Evolutionary conservation across 2,329 filamentous ascomycete genomes (phyloP).

Genomic region (Calonectria pteridis): DNA sequence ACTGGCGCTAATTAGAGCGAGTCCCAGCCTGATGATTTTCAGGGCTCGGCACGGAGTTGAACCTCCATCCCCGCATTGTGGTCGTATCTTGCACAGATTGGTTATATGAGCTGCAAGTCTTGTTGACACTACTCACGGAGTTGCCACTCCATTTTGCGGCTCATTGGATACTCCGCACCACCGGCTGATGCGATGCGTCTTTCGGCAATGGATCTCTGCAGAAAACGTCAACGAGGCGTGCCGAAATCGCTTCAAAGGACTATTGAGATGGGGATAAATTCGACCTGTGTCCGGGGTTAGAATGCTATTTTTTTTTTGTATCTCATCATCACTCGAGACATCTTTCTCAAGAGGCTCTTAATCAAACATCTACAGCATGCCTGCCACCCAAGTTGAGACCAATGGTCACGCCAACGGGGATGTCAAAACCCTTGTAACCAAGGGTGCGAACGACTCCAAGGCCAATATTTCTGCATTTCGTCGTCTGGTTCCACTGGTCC

Average conservation of each 20-base stretch:
- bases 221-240: background rate
- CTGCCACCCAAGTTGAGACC: background rate
- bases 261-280: background rate
- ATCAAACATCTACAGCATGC: background rate
- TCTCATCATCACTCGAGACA: background rate
- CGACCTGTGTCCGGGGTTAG: background rate
- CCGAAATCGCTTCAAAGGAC: background rate
- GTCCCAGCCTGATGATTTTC: background rate
- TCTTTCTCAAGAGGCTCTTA: background rate
- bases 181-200: background rate
- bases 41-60: background rate
- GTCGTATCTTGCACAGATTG: background rate
- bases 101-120: background rate
- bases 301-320: background rate
- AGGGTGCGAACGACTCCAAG: background rate
- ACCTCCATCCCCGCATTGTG: background rate
- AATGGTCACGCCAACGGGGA: background rate
- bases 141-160: slow-evolving; percentile 12
- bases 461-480: background rate
- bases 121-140: background rate
- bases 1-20: background rate
- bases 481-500: slow-evolving; percentile 13
- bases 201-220: background rate
- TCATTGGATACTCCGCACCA: background rate
- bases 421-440: background rate